Evolutionary conservation across 805 yeast genomes (phyloP).

Genomic region (Priceomyces castillae): DNA sequence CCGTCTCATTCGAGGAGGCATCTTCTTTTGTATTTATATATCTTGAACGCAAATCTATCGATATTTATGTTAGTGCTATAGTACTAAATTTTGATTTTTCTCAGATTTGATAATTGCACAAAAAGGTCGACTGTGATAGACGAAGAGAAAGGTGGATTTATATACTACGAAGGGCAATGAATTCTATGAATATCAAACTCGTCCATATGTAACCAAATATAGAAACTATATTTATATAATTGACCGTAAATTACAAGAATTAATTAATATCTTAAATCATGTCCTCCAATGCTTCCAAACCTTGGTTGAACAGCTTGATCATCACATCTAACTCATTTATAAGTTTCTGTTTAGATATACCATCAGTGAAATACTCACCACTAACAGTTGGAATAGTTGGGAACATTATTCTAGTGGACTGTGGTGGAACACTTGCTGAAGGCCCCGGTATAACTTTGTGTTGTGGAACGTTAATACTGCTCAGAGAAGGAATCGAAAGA

Average conservation of each 20-base stretch:
- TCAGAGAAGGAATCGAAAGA: background rate
- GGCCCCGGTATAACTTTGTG: background rate
- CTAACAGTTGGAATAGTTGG: conserved; percentile 37
- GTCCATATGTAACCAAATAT: no score
- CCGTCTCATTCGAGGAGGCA: conserved; percentile 45
- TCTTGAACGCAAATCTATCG: no score
- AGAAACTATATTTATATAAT: no score
- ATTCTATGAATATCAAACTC: no score
- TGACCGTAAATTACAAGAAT: background rate
- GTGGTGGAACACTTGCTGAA: background rate
- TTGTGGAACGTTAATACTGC: conserved; percentile 1
- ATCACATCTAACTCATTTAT: conserved; percentile 36
- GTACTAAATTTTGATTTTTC: no score
- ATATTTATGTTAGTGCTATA: no score
- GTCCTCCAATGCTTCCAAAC: conserved; percentile 40
- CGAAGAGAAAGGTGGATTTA: no score
- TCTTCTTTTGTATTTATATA: conserved; percentile 11
- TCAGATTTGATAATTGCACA: background rate
- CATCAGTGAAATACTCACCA: conserved; percentile 37
- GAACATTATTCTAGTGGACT: conserved; percentile 18
- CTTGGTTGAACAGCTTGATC: conserved; percentile 36
- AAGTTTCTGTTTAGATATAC: conserved; percentile 33
- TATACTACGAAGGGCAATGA: no score
- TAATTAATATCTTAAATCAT: conserved; percentile 13
- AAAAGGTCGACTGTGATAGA: background rate